Percentiles rank a stretch among this genome's conserved stretches.
Conservation (phyloP, 176 grass and related monocot genomes). For the Zizania latifolia region DNA sequence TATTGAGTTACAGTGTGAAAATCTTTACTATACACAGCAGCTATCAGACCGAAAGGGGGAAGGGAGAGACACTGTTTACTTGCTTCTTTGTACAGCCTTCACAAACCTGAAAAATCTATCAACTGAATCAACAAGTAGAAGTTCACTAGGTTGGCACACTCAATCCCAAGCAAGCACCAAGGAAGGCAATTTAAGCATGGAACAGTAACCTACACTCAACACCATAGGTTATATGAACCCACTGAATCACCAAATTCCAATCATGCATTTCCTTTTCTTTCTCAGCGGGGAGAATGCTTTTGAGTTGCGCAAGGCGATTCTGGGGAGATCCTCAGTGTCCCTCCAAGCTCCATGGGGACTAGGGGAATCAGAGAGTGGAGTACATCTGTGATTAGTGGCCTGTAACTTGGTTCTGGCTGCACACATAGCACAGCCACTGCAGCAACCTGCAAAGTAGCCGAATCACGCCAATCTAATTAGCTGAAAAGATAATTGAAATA, state of each 20-base stretch:
- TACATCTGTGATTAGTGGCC: conserved; percentile 88
- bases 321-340: conserved; percentile 46
- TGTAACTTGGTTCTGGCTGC: conserved; percentile 92
- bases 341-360: conserved; percentile 84
- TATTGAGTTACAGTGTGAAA: conserved; percentile 19
- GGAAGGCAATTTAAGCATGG: conserved; percentile 12
- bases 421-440: conserved; percentile 88
- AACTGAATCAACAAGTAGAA: background rate
- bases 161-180: conserved; percentile 12
- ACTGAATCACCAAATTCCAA: background rate
- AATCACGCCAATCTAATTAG: background rate
- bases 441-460: conserved; percentile 52
- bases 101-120: conserved; percentile 7
- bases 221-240: conserved; percentile 20
- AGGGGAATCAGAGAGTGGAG: conserved; percentile 88
- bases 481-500: background rate
- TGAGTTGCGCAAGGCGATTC: conserved; percentile 22
- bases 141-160: background rate
- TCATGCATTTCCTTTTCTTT: background rate
- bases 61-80: background rate
- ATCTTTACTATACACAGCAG: conserved; percentile 36
- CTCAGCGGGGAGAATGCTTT: conserved; percentile 25
- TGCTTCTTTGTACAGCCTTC: conserved; percentile 32
- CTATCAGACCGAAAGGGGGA: background rate
- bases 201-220: background rate